phyloP scores from a whole-genome alignment of 1,139 yeast species.

The Sugiyamaella neomexicana region DNA sequence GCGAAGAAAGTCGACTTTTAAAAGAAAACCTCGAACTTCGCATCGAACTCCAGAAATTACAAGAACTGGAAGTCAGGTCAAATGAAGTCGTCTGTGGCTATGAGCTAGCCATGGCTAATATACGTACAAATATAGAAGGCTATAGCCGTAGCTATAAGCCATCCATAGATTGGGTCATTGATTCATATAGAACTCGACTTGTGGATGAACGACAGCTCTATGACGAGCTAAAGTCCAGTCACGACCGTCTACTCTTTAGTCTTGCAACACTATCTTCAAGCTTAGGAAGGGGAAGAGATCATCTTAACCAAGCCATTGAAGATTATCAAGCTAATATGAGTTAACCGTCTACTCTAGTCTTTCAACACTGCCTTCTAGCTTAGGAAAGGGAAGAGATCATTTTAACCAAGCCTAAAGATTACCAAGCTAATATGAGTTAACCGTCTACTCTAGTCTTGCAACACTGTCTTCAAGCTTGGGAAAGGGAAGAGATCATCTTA shows the following conservation, averaged over 20 bases:
- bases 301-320: constrained; percentile 11
- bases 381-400: constrained; percentile 4
- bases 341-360: constrained; percentile 26
- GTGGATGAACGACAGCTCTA: constrained; percentile 28
- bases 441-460: constrained; percentile 24
- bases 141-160: constrained; percentile 28
- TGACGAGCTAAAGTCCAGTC: constrained; percentile 23
- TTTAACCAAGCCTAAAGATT: constrained; percentile 9
- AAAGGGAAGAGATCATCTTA: constrained; percentile 4
- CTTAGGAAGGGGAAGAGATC: constrained; percentile 8
- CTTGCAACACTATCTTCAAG: constrained; percentile 23
- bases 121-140: constrained; percentile 25
- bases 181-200: constrained; percentile 30
- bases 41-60: constrained; percentile 32
- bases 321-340: constrained; percentile 1
- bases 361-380: constrained; percentile 21
- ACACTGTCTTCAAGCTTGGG: constrained; percentile 20
- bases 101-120: constrained; percentile 27
- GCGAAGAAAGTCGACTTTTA: constrained; percentile 15
- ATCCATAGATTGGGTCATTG: constrained; percentile 26
- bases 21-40: constrained; percentile 31
- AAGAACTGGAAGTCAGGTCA: constrained; percentile 30
- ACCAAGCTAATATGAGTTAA: constrained; percentile 9
- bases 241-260: constrained; percentile 26
- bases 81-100: constrained; percentile 29